Evolutionary conservation across 345 rosid genomes (phyloP).

Genomic region (Hevea brasiliensis): DNA sequence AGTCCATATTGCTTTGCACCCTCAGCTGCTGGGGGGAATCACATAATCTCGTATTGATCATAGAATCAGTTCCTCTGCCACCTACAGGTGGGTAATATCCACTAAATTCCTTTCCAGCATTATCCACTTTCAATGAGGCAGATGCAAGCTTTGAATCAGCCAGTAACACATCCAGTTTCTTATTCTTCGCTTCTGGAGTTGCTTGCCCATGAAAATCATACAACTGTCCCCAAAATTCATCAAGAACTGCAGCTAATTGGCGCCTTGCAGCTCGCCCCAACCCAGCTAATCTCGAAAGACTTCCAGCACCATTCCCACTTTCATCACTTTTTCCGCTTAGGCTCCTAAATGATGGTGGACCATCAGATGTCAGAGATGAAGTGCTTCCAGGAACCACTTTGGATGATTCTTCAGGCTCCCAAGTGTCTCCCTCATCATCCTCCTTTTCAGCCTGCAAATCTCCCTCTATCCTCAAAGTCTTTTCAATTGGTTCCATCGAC

Average conservation of each 20-base stretch:
- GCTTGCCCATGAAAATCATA: constrained; percentile 76
- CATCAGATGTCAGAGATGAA: constrained; percentile 52
- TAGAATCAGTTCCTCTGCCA: constrained; percentile 59
- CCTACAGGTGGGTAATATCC: constrained; percentile 49
- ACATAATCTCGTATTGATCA: constrained; percentile 43
- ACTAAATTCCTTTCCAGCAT: constrained; percentile 47
- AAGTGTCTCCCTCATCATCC: constrained; percentile 56
- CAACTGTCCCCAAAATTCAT: constrained; percentile 94
- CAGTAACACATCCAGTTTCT: constrained; percentile 58
- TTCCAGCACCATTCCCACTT: constrained; percentile 76
- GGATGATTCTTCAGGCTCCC: constrained; percentile 69
- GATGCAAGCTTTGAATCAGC: constrained; percentile 44
- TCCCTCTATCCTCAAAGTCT: constrained; percentile 50
- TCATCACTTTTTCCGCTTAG: constrained; percentile 79
- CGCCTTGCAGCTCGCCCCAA: constrained; percentile 95
- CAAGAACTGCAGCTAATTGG: constrained; percentile 67
- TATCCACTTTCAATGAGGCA: constrained; percentile 48
- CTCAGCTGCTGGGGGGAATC: constrained; percentile 63
- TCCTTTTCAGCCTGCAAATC: constrained; percentile 49
- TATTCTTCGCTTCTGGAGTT: constrained; percentile 64
- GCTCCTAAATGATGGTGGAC: constrained; percentile 82
- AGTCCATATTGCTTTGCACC: constrained; percentile 53
- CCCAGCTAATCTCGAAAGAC: constrained; percentile 93
- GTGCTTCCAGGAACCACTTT: constrained; percentile 53
- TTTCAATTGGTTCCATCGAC: constrained; percentile 44